Evolutionary conservation across 2,329 filamentous ascomycete species (phyloP).

Genomic region (Trichoderma harzianum): DNA sequence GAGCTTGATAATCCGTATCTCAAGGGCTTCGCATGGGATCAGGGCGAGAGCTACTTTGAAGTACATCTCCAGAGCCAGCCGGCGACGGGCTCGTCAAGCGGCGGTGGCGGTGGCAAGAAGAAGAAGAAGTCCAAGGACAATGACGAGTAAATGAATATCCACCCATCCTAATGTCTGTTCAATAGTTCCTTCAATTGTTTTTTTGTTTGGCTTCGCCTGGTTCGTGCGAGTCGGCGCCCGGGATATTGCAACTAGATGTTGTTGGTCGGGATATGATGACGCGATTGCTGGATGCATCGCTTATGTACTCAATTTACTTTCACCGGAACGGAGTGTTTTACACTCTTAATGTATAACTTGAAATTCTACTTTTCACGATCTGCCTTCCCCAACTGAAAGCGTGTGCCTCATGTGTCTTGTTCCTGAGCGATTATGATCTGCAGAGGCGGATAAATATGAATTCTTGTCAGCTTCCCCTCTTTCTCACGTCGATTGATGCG

Average conservation of each 20-base stretch:
- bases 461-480: neutral
- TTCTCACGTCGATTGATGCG: neutral
- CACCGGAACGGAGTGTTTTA: neutral
- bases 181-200: conserved; percentile 38
- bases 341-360: conserved; percentile 16
- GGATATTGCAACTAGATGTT: conserved; percentile 45
- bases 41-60: conserved; percentile 82
- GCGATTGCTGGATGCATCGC: conserved; percentile 21
- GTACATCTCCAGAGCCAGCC: conserved; percentile 79
- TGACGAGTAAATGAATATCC: conserved; percentile 36
- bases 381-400: neutral
- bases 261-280: conserved; percentile 27
- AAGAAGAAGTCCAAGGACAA: conserved; percentile 63
- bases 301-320: conserved; percentile 16
- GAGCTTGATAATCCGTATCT: conserved; percentile 86
- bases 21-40: conserved; percentile 93
- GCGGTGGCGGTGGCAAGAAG: conserved; percentile 60
- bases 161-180: conserved; percentile 36
- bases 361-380: neutral
- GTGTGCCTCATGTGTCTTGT: neutral
- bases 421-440: neutral
- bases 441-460: neutral
- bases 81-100: conserved; percentile 36
- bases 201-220: conserved; percentile 39
- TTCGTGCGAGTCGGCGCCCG: conserved; percentile 41